Evolutionary conservation across 129 eudicot genomes (phyloP), one percentile per base, ranked within the genome.

Genomic region (Mikania micrantha): DNA sequence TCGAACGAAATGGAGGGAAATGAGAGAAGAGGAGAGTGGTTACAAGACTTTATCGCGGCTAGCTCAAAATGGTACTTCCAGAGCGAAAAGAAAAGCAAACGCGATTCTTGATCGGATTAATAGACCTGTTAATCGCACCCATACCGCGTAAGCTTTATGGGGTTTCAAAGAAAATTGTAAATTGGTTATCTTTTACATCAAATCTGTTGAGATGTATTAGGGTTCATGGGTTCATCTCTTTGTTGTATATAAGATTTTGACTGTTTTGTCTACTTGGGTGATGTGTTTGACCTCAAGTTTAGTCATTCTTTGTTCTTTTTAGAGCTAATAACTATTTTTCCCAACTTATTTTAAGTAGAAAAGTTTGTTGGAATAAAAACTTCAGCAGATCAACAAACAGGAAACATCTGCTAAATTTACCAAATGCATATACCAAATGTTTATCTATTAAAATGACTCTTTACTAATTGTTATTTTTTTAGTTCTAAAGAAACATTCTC

Each of bases 21-120:
- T 93, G 75, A 67, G 77, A 50, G 96, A 86, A 67, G 96, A 88
- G 71, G 98, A 93, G 66, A 79, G 44, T n/a, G 41, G 42, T 5
- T 52, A 80, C 27, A 74, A 84, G 7, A 88, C 98, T 16, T 59
- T 93, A 21, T 88, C 96, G 5, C 78, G 75, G 67, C 82, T 93
- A 24, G 92, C 86, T 7, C 76, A 77, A 66, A 75, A 78, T 29
- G 98, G 98, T 6, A 93, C 90, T 67, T 84, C 95, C 1, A 80
- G 98, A 75, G 95, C 96, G 20, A 88, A 93, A 85, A 74, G 98
- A 31, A 93, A 93, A 71, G 98, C 98, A 2, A 82, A 63, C 27
- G 85, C 88, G 61, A 86, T 93, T 69, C 95, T 93, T 49, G 96
- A 86, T 29, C 88, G 95, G 70, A 70, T 93, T 39, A 84, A 80